Evolutionary conservation across 139 green algal genomes (phyloP), one percentile per base, ranked within the genome.

Genomic region (Chlorella sorokiniana): DNA sequence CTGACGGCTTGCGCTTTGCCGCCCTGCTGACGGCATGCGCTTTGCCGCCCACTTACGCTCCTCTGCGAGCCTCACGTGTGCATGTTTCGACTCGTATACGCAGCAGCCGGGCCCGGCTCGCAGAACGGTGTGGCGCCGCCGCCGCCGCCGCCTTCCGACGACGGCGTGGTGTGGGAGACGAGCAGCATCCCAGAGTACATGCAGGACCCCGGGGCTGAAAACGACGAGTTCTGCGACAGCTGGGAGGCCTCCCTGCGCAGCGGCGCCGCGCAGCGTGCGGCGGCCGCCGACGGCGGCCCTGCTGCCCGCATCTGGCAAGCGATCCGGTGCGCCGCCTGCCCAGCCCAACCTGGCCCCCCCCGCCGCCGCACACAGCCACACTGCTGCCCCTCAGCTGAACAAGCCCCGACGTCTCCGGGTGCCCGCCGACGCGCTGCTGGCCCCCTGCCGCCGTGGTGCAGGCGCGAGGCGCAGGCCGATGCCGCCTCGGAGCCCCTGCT

Each of bases 401-500:
- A 33, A 6, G 6, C 23, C 41, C 23, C 40, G 35, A 75, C 20
- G 6, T 48, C 9, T 41, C 6, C 22, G 68, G 31, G 7, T n/a
- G 31, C 9, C 68, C 31, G 38, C 9, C 23, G 10, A 33, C 41
- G 8, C 38, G 16, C 70, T 42, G 27, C n/a, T 44, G 44, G 10
- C 40, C 20, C 23, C 22, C 52, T 37, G n/a, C n/a, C 18, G 1
- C 56, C 22, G 22, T n/a, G 20, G 8, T 16, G 33, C 80, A 84
- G 80, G 42, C 68, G 27, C 9, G 90, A 94, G 65, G 87, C 89
- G 4, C 64, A 83, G 54, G 40, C 33, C 3, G 90, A 94, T 37
- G 87, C 89, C 0, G 41, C 62, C 16, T 27, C 79, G 22, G 90
- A 94, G 83, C 89, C 90, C 20, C 76, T 94, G 40, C 85, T 93